Percentiles rank a stretch among this genome's conserved stretches.
Conservation (phyloP, 1,139 yeast species). For the Suhomyces panamericanus region DNA sequence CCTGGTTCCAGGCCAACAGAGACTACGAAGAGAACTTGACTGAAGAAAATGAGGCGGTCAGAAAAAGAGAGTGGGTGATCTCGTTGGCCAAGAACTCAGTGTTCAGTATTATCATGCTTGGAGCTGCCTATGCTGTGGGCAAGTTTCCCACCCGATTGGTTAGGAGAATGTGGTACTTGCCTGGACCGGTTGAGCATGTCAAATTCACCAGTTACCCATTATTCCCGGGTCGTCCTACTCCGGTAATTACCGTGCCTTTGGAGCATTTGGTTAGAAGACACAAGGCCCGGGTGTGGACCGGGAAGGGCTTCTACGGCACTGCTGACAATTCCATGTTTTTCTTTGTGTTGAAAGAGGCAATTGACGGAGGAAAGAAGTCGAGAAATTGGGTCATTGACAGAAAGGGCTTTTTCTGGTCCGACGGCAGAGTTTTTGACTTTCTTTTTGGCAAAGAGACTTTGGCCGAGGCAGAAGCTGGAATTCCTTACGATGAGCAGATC, state of each 20-base stretch:
- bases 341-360: slow-evolving; percentile 62
- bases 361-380: slow-evolving; percentile 35
- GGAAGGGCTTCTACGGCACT: slow-evolving; percentile 84
- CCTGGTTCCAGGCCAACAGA: slow-evolving; percentile 53
- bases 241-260: slow-evolving; percentile 68
- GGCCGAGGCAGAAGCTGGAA: slow-evolving; percentile 74
- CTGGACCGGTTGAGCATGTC: slow-evolving; percentile 55
- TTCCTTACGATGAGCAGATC: slow-evolving; percentile 61
- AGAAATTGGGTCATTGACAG: slow-evolving; percentile 80
- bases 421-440: slow-evolving; percentile 80
- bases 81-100: slow-evolving; percentile 31
- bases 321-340: slow-evolving; percentile 73
- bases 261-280: slow-evolving; percentile 55
- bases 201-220: slow-evolving; percentile 73
- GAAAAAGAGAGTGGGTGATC: slow-evolving; percentile 42
- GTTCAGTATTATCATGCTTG: slow-evolving; percentile 39
- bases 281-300: slow-evolving; percentile 75
- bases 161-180: slow-evolving; percentile 76
- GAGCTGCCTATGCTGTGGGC: slow-evolving; percentile 49
- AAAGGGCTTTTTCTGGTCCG: slow-evolving; percentile 84
- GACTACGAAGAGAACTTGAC: slow-evolving; percentile 61
- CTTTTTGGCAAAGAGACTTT: slow-evolving; percentile 76
- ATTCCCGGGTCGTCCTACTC: slow-evolving; percentile 75
- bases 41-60: slow-evolving; percentile 36
- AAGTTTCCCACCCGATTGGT: slow-evolving; percentile 66